Conservation (phyloP, 2,329 filamentous ascomycete genomes). For the Mariannaea elegans region DNA sequence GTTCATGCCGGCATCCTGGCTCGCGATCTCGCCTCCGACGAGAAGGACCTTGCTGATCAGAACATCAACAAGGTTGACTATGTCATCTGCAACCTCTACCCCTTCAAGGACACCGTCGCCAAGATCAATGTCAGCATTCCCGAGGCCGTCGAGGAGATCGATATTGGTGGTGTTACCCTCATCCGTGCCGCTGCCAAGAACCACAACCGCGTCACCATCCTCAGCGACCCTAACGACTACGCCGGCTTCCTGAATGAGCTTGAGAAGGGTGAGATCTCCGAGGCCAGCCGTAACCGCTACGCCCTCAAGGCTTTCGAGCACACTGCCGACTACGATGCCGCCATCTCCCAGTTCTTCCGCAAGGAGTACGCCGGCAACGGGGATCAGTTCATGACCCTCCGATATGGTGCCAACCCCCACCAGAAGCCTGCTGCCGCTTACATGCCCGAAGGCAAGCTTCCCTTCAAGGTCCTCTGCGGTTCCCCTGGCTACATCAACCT, state of each 20-base stretch:
- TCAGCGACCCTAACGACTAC: constrained; percentile 94
- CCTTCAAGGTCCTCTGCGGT: constrained; percentile 94
- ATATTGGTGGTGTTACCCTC: constrained; percentile 96
- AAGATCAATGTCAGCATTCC: constrained; percentile 97
- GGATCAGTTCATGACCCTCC: constrained; percentile 82
- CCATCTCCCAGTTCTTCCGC: constrained; percentile 97
- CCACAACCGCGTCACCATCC: constrained; percentile 92
- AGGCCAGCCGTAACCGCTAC: constrained; percentile 85
- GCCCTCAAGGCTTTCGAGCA: constrained; percentile 98
- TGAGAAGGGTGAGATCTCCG: constrained; percentile 84
- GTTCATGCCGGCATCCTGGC: constrained; percentile 93
- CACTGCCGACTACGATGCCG: constrained; percentile 94
- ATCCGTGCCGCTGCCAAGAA: constrained; percentile 98
- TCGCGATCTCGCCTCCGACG: constrained; percentile 91
- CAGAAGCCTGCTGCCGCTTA: constrained; percentile 95
- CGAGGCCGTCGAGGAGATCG: constrained; percentile 98
- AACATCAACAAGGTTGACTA: constrained; percentile 96
- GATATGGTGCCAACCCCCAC: constrained; percentile 97
- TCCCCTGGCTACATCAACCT: constrained; percentile 97
- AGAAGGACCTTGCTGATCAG: constrained; percentile 95
- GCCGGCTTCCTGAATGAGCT: constrained; percentile 93
- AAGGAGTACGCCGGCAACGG: constrained; percentile 93
- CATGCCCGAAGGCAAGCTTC: constrained; percentile 75
- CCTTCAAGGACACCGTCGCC: constrained; percentile 97
- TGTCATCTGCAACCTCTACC: constrained; percentile 98